phyloP scores from a whole-genome alignment of 768 basidiomycete species.

The Macrolepiota albuminosa region DNA sequence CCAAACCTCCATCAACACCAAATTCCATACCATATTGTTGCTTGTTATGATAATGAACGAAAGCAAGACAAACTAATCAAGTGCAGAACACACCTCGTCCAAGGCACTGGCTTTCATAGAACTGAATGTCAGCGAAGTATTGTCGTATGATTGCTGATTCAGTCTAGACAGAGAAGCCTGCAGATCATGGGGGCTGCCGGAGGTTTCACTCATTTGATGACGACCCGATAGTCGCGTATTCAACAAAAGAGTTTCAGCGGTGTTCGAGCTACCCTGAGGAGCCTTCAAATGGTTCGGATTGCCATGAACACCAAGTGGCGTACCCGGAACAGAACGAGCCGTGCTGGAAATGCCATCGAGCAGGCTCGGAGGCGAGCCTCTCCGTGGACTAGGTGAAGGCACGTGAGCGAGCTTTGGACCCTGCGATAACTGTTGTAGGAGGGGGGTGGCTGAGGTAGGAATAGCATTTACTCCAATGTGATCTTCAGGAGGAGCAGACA shows the following conservation, averaged over 20 bases:
- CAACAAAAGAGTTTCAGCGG: conserved; percentile 52
- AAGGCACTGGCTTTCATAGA: conserved; percentile 40
- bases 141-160: conserved; percentile 54
- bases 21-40: conserved; percentile 58
- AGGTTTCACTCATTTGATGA: conserved; percentile 46
- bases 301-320: conserved; percentile 58
- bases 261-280: conserved; percentile 64
- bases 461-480: conserved; percentile 33
- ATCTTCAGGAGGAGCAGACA: conserved; percentile 55
- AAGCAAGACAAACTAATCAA: conserved; percentile 9
- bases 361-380: conserved; percentile 67
- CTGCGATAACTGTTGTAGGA: conserved; percentile 58
- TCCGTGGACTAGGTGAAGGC: conserved; percentile 55
- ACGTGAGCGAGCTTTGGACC: conserved; percentile 29
- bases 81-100: conserved; percentile 49
- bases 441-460: conserved; percentile 62
- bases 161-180: conserved; percentile 72
- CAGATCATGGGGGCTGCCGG: conserved; percentile 49
- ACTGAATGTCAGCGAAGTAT: conserved; percentile 48
- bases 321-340: conserved; percentile 80
- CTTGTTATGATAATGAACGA: conserved; percentile 2
- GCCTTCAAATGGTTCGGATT: conserved; percentile 54
- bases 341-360: conserved; percentile 56
- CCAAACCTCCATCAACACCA: conserved; percentile 41
- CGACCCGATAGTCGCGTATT: conserved; percentile 59